A percentile compares a stretch with the other conserved stretches of the same genome.
Conservation (phyloP, 108 stramenopile species). For the Phaeodactylum tricornutum region DNA sequence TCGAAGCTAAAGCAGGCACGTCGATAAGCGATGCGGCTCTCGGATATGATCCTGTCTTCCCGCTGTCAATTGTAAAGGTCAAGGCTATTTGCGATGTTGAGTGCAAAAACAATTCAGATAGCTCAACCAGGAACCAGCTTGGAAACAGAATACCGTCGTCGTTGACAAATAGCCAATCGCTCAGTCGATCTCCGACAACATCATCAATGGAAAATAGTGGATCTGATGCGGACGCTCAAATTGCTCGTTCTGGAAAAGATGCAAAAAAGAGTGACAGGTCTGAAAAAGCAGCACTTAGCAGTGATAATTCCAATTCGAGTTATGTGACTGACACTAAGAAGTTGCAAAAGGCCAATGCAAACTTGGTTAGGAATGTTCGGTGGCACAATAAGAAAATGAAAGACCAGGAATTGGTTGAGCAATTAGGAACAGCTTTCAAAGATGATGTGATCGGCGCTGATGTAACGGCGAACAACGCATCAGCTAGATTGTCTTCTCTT, state of each 20-base stretch:
- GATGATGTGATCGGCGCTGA: conserved; percentile 80
- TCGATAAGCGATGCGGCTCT: conserved; percentile 16
- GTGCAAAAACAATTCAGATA: conserved; percentile 17
- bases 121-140: no score
- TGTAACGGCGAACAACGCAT: conserved; percentile 82
- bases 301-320: conserved; percentile 37
- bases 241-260: no score
- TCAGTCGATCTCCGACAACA: conserved; percentile 9
- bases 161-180: conserved; percentile 8
- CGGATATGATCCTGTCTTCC: conserved; percentile 41
- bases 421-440: conserved; percentile 30
- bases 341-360: conserved; percentile 35
- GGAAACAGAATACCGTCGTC: conserved; percentile 13
- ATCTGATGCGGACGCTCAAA: no score
- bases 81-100: no score
- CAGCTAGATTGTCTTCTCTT: conserved; percentile 61
- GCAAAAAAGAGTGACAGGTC: conserved; percentile 4
- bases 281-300: conserved; percentile 14
- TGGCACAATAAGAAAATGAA: conserved; percentile 50
- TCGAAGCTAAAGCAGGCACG: conserved; percentile 8
- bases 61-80: conserved; percentile 36
- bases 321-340: conserved; percentile 47
- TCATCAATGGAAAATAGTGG: conserved; percentile 4
- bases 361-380: conserved; percentile 46
- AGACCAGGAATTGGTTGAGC: conserved; percentile 22